Evolutionary conservation across 768 basidiomycete genomes (phyloP).

Genomic region (Lentinula sp.): DNA sequence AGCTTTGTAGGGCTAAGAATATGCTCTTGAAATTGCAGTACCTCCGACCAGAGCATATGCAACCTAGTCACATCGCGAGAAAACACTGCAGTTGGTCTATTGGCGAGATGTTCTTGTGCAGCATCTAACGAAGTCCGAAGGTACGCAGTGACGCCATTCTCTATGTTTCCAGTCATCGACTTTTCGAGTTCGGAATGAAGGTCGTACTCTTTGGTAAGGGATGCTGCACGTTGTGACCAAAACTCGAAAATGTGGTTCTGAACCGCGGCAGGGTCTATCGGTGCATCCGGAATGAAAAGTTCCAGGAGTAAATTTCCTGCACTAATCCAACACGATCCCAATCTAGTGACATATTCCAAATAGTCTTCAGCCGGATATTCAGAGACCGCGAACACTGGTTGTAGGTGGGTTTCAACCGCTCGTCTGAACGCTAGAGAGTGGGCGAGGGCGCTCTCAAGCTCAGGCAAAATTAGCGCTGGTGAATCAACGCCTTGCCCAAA

Average conservation of each 20-base stretch:
- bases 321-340: conserved; percentile 50
- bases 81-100: conserved; percentile 21
- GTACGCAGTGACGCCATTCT: conserved; percentile 41
- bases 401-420: conserved; percentile 25
- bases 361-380: conserved; percentile 2
- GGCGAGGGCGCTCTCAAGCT: conserved; percentile 12
- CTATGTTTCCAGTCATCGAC: conserved; percentile 47
- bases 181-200: conserved; percentile 54
- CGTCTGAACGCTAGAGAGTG: conserved; percentile 24
- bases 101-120: conserved; percentile 20
- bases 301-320: conserved; percentile 55
- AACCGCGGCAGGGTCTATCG: conserved; percentile 81
- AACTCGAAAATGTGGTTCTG: conserved; percentile 41
- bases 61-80: conserved; percentile 42
- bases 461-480: not conserved
- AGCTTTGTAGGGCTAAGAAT: conserved; percentile 44
- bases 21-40: conserved; percentile 67
- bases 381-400: conserved; percentile 17
- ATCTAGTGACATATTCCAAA: conserved; percentile 11
- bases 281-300: conserved; percentile 76
- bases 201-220: conserved; percentile 40
- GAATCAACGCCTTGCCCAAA: not conserved
- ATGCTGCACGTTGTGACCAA: conserved; percentile 31
- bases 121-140: conserved; percentile 31
- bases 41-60: conserved; percentile 68